Evolutionary conservation across 768 basidiomycete species (phyloP).

Genomic region (Suillus discolor): DNA sequence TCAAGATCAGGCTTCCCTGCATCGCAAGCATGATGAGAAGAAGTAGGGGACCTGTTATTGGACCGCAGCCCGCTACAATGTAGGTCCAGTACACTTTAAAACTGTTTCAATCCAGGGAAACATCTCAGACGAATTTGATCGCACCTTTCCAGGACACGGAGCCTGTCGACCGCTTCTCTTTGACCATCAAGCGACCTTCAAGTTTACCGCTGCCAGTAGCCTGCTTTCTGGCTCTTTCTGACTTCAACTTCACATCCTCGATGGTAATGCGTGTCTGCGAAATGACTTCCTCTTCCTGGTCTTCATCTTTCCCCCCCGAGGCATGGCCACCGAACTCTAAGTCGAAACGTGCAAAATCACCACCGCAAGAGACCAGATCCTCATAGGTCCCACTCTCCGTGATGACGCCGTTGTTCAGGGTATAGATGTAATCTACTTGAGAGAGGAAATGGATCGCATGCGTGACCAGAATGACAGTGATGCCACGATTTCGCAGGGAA

Average conservation of each 20-base stretch:
- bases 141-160: constrained; percentile 54
- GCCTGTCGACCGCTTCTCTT: constrained; percentile 67
- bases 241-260: constrained; percentile 41
- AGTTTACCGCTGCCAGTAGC: constrained; percentile 61
- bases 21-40: constrained; percentile 53
- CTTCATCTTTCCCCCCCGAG: constrained; percentile 33
- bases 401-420: constrained; percentile 44
- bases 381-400: constrained; percentile 54
- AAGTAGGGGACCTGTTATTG: constrained; percentile 50
- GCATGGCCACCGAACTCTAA: constrained; percentile 61
- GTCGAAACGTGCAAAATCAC: constrained; percentile 59
- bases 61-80: constrained; percentile 55
- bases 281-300: constrained; percentile 24
- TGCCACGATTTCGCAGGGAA: constrained; percentile 43
- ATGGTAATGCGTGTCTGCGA: constrained; percentile 21
- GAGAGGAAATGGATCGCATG: constrained; percentile 58
- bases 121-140: constrained; percentile 10
- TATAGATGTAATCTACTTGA: constrained; percentile 53
- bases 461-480: constrained; percentile 57
- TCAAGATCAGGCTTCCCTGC: constrained; percentile 63
- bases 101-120: neutral
- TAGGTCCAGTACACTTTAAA: constrained; percentile 60
- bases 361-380: constrained; percentile 49
- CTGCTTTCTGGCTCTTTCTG: constrained; percentile 32
- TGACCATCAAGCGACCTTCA: constrained; percentile 66